Evolutionary conservation across 2,329 filamentous ascomycete genomes (phyloP).

Genomic region (Diaporthe sp.): DNA sequence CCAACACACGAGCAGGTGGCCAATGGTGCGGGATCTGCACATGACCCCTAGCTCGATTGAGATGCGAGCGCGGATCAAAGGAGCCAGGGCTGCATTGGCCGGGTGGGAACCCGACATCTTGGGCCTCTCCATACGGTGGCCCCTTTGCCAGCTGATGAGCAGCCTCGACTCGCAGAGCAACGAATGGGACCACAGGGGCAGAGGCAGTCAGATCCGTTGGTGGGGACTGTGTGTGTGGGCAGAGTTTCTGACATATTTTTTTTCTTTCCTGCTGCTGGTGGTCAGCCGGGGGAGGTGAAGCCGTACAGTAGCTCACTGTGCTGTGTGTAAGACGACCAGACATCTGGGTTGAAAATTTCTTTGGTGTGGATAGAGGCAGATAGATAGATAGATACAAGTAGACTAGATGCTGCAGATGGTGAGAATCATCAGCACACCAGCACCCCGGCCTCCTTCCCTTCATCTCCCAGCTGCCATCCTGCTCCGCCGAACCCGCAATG

Average conservation of each 20-base stretch:
- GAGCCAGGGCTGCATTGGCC: conserved; percentile 28
- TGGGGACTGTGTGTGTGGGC: conserved; percentile 4
- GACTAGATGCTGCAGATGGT: conserved; percentile 9
- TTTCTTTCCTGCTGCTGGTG: conserved; percentile 9
- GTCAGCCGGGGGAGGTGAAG: conserved; percentile 19
- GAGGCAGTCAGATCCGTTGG: conserved; percentile 1
- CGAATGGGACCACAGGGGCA: neutral
- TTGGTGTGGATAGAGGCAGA: conserved; percentile 10
- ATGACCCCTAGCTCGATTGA: conserved; percentile 9
- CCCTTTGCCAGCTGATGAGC: conserved; percentile 15
- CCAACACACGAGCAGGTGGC: conserved; percentile 11
- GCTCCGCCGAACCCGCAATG: conserved; percentile 7
- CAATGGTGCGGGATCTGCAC: conserved; percentile 26
- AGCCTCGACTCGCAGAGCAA: neutral
- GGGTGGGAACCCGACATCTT: conserved; percentile 21
- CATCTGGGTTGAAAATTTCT: neutral
- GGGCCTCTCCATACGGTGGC: conserved; percentile 18
- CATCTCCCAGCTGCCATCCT: conserved; percentile 7
- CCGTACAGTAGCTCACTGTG: neutral
- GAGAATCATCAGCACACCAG: conserved; percentile 18
- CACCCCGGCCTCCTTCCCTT: neutral
- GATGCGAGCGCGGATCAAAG: conserved; percentile 18
- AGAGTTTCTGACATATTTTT: neutral
- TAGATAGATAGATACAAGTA: neutral
- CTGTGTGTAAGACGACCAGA: conserved; percentile 2